Percentiles rank a stretch among this genome's conserved stretches.
Evolutionary conservation across 441 rosid species (phyloP).

Genomic region (Euphorbia celastroides): DNA sequence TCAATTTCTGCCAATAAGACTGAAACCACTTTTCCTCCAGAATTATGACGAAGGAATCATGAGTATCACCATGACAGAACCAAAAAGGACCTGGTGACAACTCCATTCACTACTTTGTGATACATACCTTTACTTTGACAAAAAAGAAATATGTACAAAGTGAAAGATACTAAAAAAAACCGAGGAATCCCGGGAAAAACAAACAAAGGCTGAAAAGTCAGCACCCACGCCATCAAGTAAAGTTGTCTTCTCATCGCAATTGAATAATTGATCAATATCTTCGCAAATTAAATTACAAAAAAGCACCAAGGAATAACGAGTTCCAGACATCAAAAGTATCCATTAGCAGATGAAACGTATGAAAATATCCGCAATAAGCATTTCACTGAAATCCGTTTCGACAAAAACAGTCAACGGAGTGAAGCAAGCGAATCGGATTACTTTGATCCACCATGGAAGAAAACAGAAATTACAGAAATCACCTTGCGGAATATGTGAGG

Average conservation of each 20-base stretch:
- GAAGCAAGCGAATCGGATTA: not conserved
- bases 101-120: not conserved
- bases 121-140: not conserved
- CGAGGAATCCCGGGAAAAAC: not conserved
- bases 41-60: not conserved
- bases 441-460: not conserved
- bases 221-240: not conserved
- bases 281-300: not conserved
- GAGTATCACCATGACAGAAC: not conserved
- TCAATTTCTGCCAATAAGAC: not conserved
- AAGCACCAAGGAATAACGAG: slow-evolving; percentile 5
- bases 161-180: not conserved
- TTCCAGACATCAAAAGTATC: not conserved
- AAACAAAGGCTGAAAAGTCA: not conserved
- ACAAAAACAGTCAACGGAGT: not conserved
- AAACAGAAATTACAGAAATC: not conserved
- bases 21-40: not conserved
- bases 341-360: not conserved
- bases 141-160: not conserved
- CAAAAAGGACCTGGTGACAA: not conserved
- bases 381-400: not conserved
- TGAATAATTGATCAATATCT: not conserved
- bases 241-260: not conserved
- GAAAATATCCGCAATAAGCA: too few relatives aligned
- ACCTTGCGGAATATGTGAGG: slow-evolving; percentile 70